Evolutionary conservation across 805 yeast species (phyloP).

Genomic region (Metschnikowia matae): DNA sequence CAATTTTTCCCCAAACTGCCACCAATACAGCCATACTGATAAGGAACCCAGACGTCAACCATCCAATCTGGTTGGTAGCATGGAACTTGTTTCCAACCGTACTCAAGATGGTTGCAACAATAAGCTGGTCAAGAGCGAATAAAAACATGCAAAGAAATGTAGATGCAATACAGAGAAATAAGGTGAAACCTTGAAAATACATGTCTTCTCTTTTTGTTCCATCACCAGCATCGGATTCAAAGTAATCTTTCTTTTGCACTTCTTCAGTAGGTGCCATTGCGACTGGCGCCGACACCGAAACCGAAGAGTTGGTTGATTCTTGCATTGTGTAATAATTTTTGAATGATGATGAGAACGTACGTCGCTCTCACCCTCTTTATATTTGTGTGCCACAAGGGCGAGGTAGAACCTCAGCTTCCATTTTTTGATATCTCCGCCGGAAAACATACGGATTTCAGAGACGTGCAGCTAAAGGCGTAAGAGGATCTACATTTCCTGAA

Average conservation of each 20-base stretch:
- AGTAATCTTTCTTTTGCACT: constrained; percentile 13
- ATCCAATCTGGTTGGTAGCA: constrained; percentile 32
- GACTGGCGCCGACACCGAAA: neutral
- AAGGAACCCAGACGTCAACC: constrained; percentile 37
- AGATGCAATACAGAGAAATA: constrained; percentile 24
- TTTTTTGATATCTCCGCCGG: neutral
- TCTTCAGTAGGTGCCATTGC: neutral
- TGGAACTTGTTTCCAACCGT: constrained; percentile 35
- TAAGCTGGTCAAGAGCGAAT: constrained; percentile 39
- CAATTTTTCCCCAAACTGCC: constrained; percentile 36
- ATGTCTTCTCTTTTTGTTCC: constrained; percentile 39
- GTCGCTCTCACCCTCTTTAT: neutral
- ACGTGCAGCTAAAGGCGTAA: neutral
- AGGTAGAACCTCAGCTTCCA: neutral
- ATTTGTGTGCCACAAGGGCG: neutral
- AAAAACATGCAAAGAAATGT: constrained; percentile 30
- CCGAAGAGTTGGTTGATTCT: neutral
- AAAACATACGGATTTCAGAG: neutral
- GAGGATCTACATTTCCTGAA: neutral
- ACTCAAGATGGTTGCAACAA: constrained; percentile 32
- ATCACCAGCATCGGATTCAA: constrained; percentile 42
- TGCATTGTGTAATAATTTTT: neutral
- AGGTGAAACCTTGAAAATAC: constrained; percentile 27
- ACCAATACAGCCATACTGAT: constrained; percentile 31
- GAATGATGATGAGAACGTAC: too few species aligned